These are phyloP conservation scores for Lactarius akahatsu DNA, from an alignment of 768 basidiomycete species.

Conservation along the genomic window DNA sequence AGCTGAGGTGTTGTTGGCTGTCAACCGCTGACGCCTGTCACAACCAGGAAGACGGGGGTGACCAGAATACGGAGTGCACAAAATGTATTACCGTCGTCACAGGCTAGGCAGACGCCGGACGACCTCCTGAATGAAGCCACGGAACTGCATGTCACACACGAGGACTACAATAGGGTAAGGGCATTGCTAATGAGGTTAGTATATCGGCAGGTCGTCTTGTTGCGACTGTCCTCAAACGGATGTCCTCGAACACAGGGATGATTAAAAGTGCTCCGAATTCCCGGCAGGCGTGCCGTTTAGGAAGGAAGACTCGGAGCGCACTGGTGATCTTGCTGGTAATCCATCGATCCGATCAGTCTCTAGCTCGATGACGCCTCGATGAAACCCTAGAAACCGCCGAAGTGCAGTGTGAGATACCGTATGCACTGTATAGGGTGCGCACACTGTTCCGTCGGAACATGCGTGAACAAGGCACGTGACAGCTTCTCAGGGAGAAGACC, in stretches of 20 bases:
- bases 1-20: too few species aligned
- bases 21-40: too few species aligned
- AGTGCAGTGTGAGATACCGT: not conserved
- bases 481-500: not conserved
- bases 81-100: not conserved
- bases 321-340: not conserved
- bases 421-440: too few species aligned
- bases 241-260: not conserved
- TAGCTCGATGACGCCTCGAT: slow-evolving; percentile 11
- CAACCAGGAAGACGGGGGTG: too few species aligned
- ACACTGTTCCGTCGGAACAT: not conserved
- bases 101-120: not conserved
- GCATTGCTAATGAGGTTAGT: slow-evolving; percentile 6
- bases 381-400: not conserved
- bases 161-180: slow-evolving; percentile 4
- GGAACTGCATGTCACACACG: not conserved
- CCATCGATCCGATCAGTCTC: not conserved
- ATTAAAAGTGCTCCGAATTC: not conserved
- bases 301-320: not conserved
- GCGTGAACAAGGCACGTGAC: not conserved
- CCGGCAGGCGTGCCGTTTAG: not conserved
- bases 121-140: slow-evolving; percentile 4
- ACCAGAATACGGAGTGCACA: too few species aligned
- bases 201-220: not conserved
- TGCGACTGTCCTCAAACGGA: not conserved